Conservation (phyloP, 2,329 filamentous ascomycete genomes). For the Mycosphaerelloides madeirae region DNA sequence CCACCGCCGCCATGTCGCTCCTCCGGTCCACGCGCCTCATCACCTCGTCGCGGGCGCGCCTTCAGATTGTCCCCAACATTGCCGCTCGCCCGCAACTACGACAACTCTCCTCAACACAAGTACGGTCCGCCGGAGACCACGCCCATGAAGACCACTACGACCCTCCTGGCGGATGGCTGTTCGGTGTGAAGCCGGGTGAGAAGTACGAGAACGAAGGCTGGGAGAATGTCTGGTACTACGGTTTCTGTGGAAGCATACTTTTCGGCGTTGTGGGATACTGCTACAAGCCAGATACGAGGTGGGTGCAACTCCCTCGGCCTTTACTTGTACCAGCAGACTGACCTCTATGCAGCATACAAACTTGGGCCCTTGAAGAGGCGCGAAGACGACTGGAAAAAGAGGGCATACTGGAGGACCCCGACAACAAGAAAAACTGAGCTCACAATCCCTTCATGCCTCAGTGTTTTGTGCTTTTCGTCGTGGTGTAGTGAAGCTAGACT, state of each 20-base stretch:
- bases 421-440: constrained; percentile 28
- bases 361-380: constrained; percentile 97
- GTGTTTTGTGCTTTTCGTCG: neutral
- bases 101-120: constrained; percentile 30
- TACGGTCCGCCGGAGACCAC: constrained; percentile 46
- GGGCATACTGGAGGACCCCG: constrained; percentile 81
- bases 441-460: neutral
- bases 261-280: constrained; percentile 76
- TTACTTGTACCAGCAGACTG: too few relatives aligned
- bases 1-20: constrained; percentile 26
- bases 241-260: constrained; percentile 73
- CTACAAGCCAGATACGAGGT: constrained; percentile 99
- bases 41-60: constrained; percentile 27
- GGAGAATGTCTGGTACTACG: constrained; percentile 82
- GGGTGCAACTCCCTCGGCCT: too few relatives aligned
- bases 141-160: constrained; percentile 80
- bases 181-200: constrained; percentile 88
- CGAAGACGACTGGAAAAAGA: constrained; percentile 91
- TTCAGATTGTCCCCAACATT: constrained; percentile 30
- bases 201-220: constrained; percentile 95
- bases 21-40: constrained; percentile 28
- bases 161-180: constrained; percentile 85
- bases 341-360: constrained; percentile 72
- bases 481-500: neutral
- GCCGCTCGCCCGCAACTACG: constrained; percentile 25